Evolutionary conservation across 345 rosid genomes (phyloP), one percentile per base, ranked within the genome.

Genomic region (Noccaea bulbosa): DNA sequence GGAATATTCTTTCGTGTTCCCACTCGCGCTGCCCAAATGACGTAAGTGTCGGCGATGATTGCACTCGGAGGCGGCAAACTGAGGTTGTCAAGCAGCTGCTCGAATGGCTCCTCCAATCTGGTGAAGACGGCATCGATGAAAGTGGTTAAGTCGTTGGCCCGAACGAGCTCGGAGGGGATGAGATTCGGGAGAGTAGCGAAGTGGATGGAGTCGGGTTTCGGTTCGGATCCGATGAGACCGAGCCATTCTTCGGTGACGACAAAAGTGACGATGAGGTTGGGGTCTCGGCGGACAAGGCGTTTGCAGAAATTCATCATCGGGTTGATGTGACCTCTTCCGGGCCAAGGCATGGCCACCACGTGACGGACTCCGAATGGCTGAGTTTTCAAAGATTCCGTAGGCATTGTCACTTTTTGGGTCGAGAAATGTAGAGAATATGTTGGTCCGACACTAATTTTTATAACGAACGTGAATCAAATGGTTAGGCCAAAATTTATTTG

Each of bases 211-310:
- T 32, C 39, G 0, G 88, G 87, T 65, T 69, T 83, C 1, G 65
- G 49, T 22, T 83, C 82, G 22, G 83, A 63, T 39, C 77, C 75
- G 8, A 88, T 70, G 73, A 81, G 57, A 32, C 84, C 80, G 32
- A 79, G 72, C 91, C 95, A 91, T 77, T 91, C 95, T 67, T 88
- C 85, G 2, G 89, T 91, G 70, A 88, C 70, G 17, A 85, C 86
- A 49, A 87, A 82, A 7, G 87, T 83, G 48, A 87, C 74, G 69
- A 69, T 47, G 49, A 87, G 70, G 63, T 72, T 43, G 7, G 69
- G 56, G 33, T 58, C 45, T 39, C 71, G 84, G 11, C 78, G 73
- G 46, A 72, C 63, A 5, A 87, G 70, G 35, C 60, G 54, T 73
- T 81, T 79, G 75, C 85, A 84, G 69, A 89, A 75, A 78, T 81